phyloP scores from a whole-genome alignment of 1,139 yeast species.

The Lodderomyces theae region DNA sequence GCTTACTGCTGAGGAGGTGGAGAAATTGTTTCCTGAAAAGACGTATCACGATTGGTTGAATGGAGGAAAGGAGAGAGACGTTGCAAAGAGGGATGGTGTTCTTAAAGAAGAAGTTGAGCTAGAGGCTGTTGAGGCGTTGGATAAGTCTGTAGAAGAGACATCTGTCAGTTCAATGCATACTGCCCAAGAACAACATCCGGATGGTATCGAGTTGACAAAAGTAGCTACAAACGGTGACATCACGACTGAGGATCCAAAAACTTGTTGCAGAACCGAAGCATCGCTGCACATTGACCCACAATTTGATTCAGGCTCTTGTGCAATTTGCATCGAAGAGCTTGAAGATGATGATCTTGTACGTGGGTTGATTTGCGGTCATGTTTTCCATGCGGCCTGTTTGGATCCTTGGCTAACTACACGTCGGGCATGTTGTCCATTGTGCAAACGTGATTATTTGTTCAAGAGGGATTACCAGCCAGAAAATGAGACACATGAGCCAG shows the following conservation, averaged over 20 bases:
- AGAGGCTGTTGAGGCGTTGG: too few relatives aligned
- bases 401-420: constrained; percentile 81
- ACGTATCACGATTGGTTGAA: constrained; percentile 61
- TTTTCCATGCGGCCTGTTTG: constrained; percentile 74
- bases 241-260: constrained; percentile 1
- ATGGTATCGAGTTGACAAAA: constrained; percentile 13
- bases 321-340: constrained; percentile 70
- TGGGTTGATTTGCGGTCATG: constrained; percentile 79
- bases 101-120: constrained; percentile 31
- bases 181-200: constrained; percentile 5
- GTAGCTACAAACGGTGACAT: neutral
- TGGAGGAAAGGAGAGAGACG: constrained; percentile 50
- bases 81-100: constrained; percentile 32
- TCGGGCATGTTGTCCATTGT: constrained; percentile 82
- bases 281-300: constrained; percentile 50
- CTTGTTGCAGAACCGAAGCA: neutral
- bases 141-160: too few relatives aligned
- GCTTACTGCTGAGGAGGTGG: constrained; percentile 59
- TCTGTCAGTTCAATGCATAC: too few relatives aligned
- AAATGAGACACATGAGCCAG: neutral
- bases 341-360: constrained; percentile 65
- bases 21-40: constrained; percentile 62
- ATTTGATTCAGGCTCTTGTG: constrained; percentile 73
- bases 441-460: constrained; percentile 68
- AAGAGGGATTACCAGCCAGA: constrained; percentile 20